phyloP scores from a whole-genome alignment of 768 basidiomycete species.

The Lentinula raphanica region DNA sequence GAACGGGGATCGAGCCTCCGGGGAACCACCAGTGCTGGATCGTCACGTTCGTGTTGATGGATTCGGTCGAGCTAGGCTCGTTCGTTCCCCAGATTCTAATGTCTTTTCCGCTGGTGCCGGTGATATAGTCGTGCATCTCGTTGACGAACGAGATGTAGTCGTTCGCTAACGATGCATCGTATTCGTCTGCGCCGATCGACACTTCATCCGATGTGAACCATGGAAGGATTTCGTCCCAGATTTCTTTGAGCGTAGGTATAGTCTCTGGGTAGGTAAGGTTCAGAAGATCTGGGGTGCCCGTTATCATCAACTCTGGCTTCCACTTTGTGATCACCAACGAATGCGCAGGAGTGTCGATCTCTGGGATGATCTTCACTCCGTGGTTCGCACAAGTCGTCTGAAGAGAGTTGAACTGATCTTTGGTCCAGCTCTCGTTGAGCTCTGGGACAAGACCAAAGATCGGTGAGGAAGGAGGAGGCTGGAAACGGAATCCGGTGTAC shows the following conservation, averaged over 20 bases:
- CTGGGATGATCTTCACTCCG: conserved; percentile 36
- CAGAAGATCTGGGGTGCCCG: conserved; percentile 27
- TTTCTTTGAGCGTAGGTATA: conserved; percentile 34
- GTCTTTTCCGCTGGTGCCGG: conserved; percentile 24
- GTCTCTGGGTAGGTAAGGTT: conserved; percentile 37
- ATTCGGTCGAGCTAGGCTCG: conserved; percentile 29
- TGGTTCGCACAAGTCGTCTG: conserved; percentile 32
- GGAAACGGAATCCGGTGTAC: conserved; percentile 38
- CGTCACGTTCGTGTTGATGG: conserved; percentile 34
- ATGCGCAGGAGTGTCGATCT: conserved; percentile 41
- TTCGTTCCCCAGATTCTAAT: conserved; percentile 40
- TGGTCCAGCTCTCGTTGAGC: conserved; percentile 37
- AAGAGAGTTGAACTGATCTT: conserved; percentile 23
- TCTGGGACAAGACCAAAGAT: conserved; percentile 30
- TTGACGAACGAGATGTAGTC: conserved; percentile 40
- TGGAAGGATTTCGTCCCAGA: conserved; percentile 37
- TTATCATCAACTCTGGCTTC: conserved; percentile 35
- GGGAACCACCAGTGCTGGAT: conserved; percentile 42
- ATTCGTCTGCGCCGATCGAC: conserved; percentile 44
- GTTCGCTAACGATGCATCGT: conserved; percentile 29
- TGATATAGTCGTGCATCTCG: conserved; percentile 34
- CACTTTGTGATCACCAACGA: conserved; percentile 40
- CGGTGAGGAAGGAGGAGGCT: conserved; percentile 27
- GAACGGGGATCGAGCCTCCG: conserved; percentile 24
- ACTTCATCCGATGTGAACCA: conserved; percentile 36